Evolutionary conservation across 768 basidiomycete species (phyloP).

Genomic region (Mycena galericulata): DNA sequence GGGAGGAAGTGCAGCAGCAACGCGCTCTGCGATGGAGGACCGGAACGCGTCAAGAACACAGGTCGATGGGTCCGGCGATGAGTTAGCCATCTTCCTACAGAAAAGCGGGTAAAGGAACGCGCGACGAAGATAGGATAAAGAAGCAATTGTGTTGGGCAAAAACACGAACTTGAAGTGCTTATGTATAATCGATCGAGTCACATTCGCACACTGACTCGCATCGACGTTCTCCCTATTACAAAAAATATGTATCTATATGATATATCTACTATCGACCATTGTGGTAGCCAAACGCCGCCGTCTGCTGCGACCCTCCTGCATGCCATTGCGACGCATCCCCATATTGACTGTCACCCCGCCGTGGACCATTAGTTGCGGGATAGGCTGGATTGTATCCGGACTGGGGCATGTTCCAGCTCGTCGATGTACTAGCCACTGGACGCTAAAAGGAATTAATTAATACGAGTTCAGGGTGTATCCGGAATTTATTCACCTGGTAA

Average conservation of each 20-base stretch:
- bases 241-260: background rate
- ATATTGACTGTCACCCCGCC: constrained; percentile 5
- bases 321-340: constrained; percentile 19
- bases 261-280: constrained; percentile 18
- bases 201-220: background rate
- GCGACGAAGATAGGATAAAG: constrained; percentile 9
- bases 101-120: background rate
- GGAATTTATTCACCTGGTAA: constrained; percentile 7
- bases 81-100: constrained; percentile 44
- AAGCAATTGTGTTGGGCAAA: constrained; percentile 12
- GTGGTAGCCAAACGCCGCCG: constrained; percentile 25
- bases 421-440: background rate
- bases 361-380: constrained; percentile 9
- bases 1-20: constrained; percentile 72
- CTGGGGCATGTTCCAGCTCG: constrained; percentile 13
- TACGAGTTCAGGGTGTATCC: background rate
- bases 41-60: constrained; percentile 83
- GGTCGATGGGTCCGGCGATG: constrained; percentile 68
- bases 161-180: too few relatives aligned
- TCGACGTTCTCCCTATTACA: background rate
- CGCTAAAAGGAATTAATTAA: constrained; percentile 1
- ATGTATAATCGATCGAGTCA: constrained; percentile 28
- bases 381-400: constrained; percentile 14
- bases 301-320: constrained; percentile 23
- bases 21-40: constrained; percentile 79